phyloP scores from a whole-genome alignment of 2,329 filamentous ascomycete species.

The Trichoderma citrinoviride region DNA sequence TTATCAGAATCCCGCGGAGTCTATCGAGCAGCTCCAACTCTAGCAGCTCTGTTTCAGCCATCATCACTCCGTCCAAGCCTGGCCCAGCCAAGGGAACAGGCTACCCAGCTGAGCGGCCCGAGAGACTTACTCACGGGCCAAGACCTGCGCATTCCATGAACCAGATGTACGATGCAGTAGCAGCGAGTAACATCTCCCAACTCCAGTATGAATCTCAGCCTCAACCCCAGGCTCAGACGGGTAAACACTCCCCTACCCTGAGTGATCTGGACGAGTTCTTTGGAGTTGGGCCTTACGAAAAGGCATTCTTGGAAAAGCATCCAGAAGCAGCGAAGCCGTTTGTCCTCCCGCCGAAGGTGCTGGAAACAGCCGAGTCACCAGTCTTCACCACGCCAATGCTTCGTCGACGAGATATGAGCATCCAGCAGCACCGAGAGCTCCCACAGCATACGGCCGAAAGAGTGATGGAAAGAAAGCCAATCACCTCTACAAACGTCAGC shows the following conservation, averaged over 20 bases:
- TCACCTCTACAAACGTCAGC: conserved; percentile 19
- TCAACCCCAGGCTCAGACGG: not conserved
- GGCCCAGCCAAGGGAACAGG: not conserved
- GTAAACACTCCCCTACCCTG: not conserved
- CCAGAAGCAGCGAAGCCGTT: conserved; percentile 11
- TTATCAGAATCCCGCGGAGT: conserved; percentile 12
- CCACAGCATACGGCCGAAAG: not conserved
- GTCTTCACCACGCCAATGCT: conserved; percentile 10
- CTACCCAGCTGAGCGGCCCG: not conserved
- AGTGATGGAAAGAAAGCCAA: not conserved
- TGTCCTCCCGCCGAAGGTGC: not conserved
- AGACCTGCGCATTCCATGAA: not conserved
- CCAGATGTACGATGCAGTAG: not conserved
- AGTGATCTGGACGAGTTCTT: conserved; percentile 19
- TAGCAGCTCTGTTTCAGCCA: conserved; percentile 19
- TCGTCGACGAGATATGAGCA: conserved; percentile 5
- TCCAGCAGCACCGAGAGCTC: not conserved
- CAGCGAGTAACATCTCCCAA: not conserved
- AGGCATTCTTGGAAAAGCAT: conserved; percentile 11
- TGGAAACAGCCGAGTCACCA: not conserved
- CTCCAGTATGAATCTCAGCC: not conserved
- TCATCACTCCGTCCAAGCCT: conserved; percentile 27
- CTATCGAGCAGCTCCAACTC: conserved; percentile 19
- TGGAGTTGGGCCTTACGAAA: conserved; percentile 3
- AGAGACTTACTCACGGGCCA: not conserved